Conservation (phyloP, 2,329 filamentous ascomycete genomes). For the Diaporthe nobilis region DNA sequence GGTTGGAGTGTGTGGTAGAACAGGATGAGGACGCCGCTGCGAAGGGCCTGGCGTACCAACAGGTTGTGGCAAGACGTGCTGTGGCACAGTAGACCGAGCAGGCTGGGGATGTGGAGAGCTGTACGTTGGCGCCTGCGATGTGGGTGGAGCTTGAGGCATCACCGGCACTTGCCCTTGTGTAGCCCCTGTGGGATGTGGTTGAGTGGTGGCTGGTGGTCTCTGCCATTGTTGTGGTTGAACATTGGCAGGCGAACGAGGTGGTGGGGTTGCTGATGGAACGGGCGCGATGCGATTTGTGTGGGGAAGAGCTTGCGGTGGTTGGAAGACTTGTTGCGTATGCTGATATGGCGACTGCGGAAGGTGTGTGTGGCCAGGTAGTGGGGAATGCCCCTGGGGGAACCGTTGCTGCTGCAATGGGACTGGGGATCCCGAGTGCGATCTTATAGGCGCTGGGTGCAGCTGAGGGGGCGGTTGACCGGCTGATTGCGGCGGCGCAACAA, state of each 20-base stretch:
- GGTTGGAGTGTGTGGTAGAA: constrained; percentile 45
- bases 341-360: constrained; percentile 38
- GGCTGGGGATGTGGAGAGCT: constrained; percentile 42
- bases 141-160: constrained; percentile 17
- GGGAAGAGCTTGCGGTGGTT: constrained; percentile 32
- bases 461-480: constrained; percentile 51
- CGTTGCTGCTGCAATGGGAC: constrained; percentile 43
- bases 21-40: constrained; percentile 31
- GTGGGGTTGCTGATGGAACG: constrained; percentile 30
- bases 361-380: constrained; percentile 33
- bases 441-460: constrained; percentile 45
- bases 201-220: constrained; percentile 31
- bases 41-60: constrained; percentile 32
- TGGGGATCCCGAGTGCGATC: constrained; percentile 48
- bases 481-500: constrained; percentile 53
- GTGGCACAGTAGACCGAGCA: constrained; percentile 41
- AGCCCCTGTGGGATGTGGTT: constrained; percentile 3
- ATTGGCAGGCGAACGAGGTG: constrained; percentile 35
- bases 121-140: constrained; percentile 41
- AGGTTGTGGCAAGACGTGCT: constrained; percentile 37
- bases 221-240: constrained; percentile 36
- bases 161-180: constrained; percentile 28
- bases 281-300: constrained; percentile 34
- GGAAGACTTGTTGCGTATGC: constrained; percentile 37
- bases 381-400: constrained; percentile 32